Base-by-base conservation (phyloP, 805 yeast genomes). In the Nakazawaea ishiwadae region DNA sequence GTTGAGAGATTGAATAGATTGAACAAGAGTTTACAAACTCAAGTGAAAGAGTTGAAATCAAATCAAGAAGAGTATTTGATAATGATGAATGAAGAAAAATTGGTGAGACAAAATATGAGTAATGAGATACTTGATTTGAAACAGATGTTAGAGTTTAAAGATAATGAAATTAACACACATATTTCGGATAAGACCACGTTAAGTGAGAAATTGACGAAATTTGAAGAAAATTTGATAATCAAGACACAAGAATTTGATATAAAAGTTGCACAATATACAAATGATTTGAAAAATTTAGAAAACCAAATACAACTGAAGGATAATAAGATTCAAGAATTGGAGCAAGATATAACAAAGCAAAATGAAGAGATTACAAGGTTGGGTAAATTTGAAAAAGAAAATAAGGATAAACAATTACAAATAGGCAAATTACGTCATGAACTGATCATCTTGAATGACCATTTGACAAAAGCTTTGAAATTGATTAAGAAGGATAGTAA, bases 361-460 rank as follows among this genome's bases (percentile, higher is more conserved):
- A 46, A 49, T 7, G 42, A 44, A 11, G 56, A 58, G 29, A 44
- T 54, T 4, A 33, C 38, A 33, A 58, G 48, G 21, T 32, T 62
- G 24, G 44, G 52, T 1, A 68, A 65, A 52, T 67, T 69, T 39
- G 84, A 72, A 54, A 65, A 59, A 40, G 89, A 71, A 56, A 66
- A 72, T 34, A 79, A 68, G 66, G 89, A 73, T 46, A 89, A 87
- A 60, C 87, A 81, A 44, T 65, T 90, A 26, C 74, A 81, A 38
- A 78, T 93, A 39, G 98, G 98, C 1, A 93, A 91, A 57, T 71
- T 93, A 37, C 77, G 97, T 40, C 98, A 91, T 59, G 99, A 93
- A 59, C 91, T 95, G 2, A 91, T 93, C 8, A 86, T 87, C 19
- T 65, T 91, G 44, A 93, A 93, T 58, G 99, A 93, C 56, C 98